These are phyloP conservation scores for Neocatenulostroma microsporum DNA, from an alignment of 2,329 filamentous ascomycete genomes.

Conservation along the genomic window DNA sequence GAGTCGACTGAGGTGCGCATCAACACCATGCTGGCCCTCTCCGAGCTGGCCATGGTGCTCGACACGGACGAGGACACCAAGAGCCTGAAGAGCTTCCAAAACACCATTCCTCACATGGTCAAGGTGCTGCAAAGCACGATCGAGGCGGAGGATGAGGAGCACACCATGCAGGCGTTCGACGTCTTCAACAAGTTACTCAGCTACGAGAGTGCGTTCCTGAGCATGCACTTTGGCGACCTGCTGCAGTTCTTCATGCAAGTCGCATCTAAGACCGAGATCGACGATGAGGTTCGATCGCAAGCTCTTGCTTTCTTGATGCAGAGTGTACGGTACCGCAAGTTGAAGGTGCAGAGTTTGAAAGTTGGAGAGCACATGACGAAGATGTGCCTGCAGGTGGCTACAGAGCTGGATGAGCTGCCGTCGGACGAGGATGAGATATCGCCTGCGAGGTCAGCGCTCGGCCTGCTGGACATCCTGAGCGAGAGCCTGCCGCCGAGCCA, in stretches of 20 bases:
- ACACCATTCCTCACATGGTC: slow-evolving; percentile 79
- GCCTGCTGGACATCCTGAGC: slow-evolving; percentile 80
- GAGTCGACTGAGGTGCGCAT: slow-evolving; percentile 87
- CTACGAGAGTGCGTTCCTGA: slow-evolving; percentile 77
- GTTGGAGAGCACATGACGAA: slow-evolving; percentile 80
- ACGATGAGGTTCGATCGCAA: slow-evolving; percentile 81
- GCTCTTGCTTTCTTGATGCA: slow-evolving; percentile 92
- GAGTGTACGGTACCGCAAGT: slow-evolving; percentile 80
- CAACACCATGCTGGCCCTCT: slow-evolving; percentile 87
- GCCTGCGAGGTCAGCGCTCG: slow-evolving; percentile 75
- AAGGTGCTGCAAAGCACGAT: slow-evolving; percentile 79
- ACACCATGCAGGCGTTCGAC: slow-evolving; percentile 83
- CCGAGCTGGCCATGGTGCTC: slow-evolving; percentile 77
- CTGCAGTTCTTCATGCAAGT: slow-evolving; percentile 91
- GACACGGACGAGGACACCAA: slow-evolving; percentile 77
- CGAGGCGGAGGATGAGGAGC: slow-evolving; percentile 66
- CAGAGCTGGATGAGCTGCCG: slow-evolving; percentile 70
- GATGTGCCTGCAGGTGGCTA: slow-evolving; percentile 80
- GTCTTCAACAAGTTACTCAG: slow-evolving; percentile 93
- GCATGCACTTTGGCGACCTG: slow-evolving; percentile 79
- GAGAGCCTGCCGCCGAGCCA: slow-evolving; percentile 85
- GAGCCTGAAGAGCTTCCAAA: slow-evolving; percentile 66
- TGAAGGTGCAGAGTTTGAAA: slow-evolving; percentile 88
- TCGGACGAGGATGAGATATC: slow-evolving; percentile 75
- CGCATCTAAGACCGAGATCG: slow-evolving; percentile 63